Evolutionary conservation across 176 grass and related monocot species (phyloP), one percentile per base, ranked within the genome.

Genomic region (Urochloa ruziziensis): DNA sequence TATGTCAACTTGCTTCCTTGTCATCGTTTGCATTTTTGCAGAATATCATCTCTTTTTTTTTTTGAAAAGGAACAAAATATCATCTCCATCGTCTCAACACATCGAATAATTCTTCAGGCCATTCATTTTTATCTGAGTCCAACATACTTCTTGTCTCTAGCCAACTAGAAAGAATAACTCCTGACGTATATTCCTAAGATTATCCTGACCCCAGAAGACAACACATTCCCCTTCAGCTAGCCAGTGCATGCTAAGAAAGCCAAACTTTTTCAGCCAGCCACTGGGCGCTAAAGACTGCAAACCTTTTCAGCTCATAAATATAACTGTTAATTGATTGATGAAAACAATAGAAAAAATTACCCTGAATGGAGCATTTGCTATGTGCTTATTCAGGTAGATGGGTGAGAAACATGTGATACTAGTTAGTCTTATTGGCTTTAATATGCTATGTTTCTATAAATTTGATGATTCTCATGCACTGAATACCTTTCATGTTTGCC

Each of bases 101-200:
- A 40, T 73, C 12, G 2, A 42, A 79, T 59, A 70, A 48, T 60
- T 86, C 65, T 35, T 68, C 15, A 17, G 53, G 34, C 33, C 0
- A 17, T 23, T 63, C 23, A 62, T 63, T 27, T 62, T 62, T 43
- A 46, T 80, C 8, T 18, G 66, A 44, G 84, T 52, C 49, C 29
- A 39, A 40, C 19, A 52, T 34, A 51, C 58, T 60, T 80, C 19
- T 64, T 77, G 23, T n/a, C 60, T 58, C 28, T 34, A 65, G 77
- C 37, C 36, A 82, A 49, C 65, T 58, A 11, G n/a, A 48, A 70
- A 72, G 17, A 46, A 77, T 40, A 76, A 33, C 48, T 75, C 5
- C 2, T 63, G 18, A 54, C 65, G 2, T 82, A 74, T 80, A 86
- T 77, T 70, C 54, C 43, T 56, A 65, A 77, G 25, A 78, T 43